Evolutionary conservation across 2,329 filamentous ascomycete species (phyloP).

Genomic region (Atkinsonella texensis): DNA sequence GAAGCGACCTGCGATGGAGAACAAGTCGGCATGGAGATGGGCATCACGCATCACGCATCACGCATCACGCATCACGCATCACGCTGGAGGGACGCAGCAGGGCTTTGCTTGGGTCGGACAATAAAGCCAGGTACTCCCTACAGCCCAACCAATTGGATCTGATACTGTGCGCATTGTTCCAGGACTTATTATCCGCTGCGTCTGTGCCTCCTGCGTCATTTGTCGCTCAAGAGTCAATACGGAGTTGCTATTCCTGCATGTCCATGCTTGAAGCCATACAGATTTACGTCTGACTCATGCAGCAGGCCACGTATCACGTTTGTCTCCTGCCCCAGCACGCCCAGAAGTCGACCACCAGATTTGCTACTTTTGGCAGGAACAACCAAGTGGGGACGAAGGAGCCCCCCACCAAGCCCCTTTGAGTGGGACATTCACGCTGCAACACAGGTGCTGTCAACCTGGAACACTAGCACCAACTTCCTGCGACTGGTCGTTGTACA

Average conservation of each 20-base stretch:
- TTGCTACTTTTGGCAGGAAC: background rate
- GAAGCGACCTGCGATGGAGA: background rate
- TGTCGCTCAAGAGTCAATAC: no score
- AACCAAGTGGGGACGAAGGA: background rate
- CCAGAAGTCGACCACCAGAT: no score
- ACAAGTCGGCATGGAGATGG: background rate
- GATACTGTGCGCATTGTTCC: background rate
- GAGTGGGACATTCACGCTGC: background rate
- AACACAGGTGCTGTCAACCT: slow-evolving; percentile 12
- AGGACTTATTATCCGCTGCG: no score
- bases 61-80: background rate
- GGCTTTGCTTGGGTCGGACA: background rate
- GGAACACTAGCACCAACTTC: slow-evolving; percentile 24
- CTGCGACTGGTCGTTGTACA: slow-evolving; percentile 12
- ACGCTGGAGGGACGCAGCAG: background rate
- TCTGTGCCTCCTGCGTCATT: no score
- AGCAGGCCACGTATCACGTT: no score
- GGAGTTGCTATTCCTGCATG: no score
- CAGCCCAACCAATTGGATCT: background rate
- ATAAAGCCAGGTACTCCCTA: background rate
- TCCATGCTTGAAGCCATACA: no score
- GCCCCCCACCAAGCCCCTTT: background rate
- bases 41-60: background rate
- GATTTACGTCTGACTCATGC: no score
- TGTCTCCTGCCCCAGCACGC: no score